phyloP scores from a whole-genome alignment of 257 asterid genomes.

The Ilex asprella region DNA sequence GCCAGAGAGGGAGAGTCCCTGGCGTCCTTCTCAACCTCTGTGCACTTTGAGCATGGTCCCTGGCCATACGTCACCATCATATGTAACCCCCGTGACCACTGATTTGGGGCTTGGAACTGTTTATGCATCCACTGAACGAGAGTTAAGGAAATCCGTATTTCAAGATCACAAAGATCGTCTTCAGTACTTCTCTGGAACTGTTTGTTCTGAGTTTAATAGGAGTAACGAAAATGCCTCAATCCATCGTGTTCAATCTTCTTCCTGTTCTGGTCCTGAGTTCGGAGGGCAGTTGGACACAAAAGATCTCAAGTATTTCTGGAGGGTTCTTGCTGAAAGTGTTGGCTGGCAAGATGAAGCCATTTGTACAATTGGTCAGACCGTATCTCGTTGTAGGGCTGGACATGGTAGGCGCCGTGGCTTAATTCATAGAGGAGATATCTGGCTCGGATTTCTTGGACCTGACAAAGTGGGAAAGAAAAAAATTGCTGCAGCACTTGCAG shows the following conservation, averaged over 20 bases:
- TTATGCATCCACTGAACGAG: slow-evolving; percentile 27
- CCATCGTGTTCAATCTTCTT: slow-evolving; percentile 32
- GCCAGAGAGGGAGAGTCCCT: slow-evolving; percentile 19
- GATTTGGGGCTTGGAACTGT: slow-evolving; percentile 79
- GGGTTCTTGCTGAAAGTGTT: slow-evolving; percentile 54
- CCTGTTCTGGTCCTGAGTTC: slow-evolving; percentile 27
- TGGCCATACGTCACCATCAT: slow-evolving; percentile 23
- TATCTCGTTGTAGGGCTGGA: slow-evolving; percentile 50
- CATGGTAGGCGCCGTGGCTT: slow-evolving; percentile 27
- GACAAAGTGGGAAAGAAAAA: slow-evolving; percentile 78
- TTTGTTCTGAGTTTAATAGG: slow-evolving; percentile 24
- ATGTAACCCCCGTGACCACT: slow-evolving; percentile 46
- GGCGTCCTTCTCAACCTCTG: slow-evolving; percentile 19
- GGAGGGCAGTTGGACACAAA: slow-evolving; percentile 29
- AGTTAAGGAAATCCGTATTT: slow-evolving; percentile 24
- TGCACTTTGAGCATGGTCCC: slow-evolving; percentile 15
- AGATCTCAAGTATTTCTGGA: slow-evolving; percentile 49
- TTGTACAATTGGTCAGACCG: slow-evolving; percentile 37
- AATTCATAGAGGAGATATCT: slow-evolving; percentile 49
- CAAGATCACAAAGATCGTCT: slow-evolving; percentile 22
- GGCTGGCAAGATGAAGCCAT: slow-evolving; percentile 84
- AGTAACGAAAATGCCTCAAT: slow-evolving; percentile 29
- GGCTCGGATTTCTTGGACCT: slow-evolving; percentile 84
- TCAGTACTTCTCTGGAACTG: slow-evolving; percentile 25
- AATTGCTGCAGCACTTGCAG: slow-evolving; percentile 63